A percentile compares a stretch with the other conserved stretches of the same genome.
These are phyloP conservation scores for Epichloe gansuensis DNA, from an alignment of 2,329 filamentous ascomycete species.

Conservation along the genomic window DNA sequence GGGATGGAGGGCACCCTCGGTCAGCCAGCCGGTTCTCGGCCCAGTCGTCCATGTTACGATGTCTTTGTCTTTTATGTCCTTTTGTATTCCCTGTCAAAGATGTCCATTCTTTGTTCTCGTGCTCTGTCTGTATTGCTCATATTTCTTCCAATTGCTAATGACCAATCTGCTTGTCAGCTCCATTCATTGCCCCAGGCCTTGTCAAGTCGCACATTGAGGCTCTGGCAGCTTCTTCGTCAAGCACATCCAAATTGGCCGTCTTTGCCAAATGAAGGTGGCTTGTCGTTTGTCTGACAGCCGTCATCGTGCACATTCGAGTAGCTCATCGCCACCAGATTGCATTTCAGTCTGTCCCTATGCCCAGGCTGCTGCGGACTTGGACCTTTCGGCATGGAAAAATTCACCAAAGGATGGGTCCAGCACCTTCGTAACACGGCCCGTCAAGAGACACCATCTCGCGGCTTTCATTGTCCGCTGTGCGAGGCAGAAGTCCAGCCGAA, in stretches of 20 bases:
- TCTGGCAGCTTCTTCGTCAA: neutral
- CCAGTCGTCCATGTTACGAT: too few species aligned
- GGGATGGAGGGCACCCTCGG: too few species aligned
- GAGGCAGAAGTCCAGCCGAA: slow-evolving; percentile 12
- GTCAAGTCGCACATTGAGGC: neutral
- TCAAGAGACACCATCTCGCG: slow-evolving; percentile 9
- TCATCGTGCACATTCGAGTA: neutral
- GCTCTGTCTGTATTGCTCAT: neutral
- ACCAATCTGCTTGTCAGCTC: neutral
- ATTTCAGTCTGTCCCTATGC: neutral
- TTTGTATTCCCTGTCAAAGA: neutral
- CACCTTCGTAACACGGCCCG: slow-evolving; percentile 14
- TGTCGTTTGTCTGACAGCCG: neutral
- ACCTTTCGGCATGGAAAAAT: slow-evolving; percentile 5
- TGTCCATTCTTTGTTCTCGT: neutral
- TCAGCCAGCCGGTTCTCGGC: too few species aligned
- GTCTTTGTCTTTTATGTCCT: neutral
- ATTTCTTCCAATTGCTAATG: neutral
- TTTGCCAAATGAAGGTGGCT: neutral
- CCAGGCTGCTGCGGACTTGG: neutral
- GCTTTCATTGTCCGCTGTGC: slow-evolving; percentile 14
- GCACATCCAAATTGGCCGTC: neutral
- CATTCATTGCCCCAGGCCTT: neutral
- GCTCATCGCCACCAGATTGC: neutral
- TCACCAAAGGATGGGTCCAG: slow-evolving; percentile 13